These are phyloP conservation scores for Aspergillus caelatus DNA, from an alignment of 2,329 filamentous ascomycete species.

Conservation along the genomic window DNA sequence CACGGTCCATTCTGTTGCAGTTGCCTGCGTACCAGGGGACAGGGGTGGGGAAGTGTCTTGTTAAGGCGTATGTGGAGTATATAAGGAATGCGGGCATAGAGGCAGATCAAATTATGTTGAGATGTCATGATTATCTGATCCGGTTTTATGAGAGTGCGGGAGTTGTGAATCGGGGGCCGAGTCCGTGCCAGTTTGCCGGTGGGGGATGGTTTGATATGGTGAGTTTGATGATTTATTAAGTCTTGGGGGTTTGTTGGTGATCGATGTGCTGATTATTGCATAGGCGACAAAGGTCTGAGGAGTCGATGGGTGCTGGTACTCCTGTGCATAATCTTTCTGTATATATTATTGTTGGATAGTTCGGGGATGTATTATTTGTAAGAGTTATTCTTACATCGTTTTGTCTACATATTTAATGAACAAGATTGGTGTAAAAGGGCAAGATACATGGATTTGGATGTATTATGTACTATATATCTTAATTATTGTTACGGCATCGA, in stretches of 20 bases:
- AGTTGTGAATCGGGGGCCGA: not conserved
- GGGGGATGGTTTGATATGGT: slow-evolving; percentile 8
- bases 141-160: not conserved
- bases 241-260: no score
- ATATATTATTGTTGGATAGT: no score
- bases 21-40: not conserved
- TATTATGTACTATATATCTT: no score
- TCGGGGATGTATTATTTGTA: no score
- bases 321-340: no score
- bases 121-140: slow-evolving; percentile 3
- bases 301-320: no score
- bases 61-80: not conserved
- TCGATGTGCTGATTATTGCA: not conserved
- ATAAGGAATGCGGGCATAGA: not conserved
- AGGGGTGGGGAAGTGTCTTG: not conserved
- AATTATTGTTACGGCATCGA: no score
- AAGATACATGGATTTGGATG: no score
- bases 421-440: no score
- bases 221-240: not conserved
- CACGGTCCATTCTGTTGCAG: not conserved
- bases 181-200: not conserved
- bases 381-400: no score
- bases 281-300: not conserved
- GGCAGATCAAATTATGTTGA: not conserved
- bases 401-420: no score